These are phyloP conservation scores for Pittosporum tobira DNA, from an alignment of 129 eudicot species.

Conservation along the genomic window DNA sequence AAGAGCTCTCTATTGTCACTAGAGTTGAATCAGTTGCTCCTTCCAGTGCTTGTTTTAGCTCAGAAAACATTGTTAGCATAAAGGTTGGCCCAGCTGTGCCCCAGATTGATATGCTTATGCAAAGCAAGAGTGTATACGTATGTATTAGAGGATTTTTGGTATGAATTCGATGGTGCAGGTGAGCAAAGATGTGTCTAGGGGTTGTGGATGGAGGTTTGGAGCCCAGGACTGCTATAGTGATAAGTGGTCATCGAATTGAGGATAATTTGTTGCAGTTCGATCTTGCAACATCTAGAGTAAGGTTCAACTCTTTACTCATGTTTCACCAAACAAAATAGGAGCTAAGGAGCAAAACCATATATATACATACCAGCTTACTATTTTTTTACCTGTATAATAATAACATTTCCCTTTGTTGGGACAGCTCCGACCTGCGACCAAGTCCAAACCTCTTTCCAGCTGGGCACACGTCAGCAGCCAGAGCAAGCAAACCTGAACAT, in stretches of 20 bases:
- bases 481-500: too few relatives aligned
- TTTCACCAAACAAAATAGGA: slow-evolving; percentile 14
- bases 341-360: background rate
- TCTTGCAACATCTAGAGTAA: slow-evolving; percentile 23
- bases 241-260: slow-evolving; percentile 35
- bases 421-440: too few relatives aligned
- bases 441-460: too few relatives aligned
- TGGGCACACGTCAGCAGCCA: too few relatives aligned
- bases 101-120: slow-evolving; percentile 20
- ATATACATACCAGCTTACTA: too few relatives aligned
- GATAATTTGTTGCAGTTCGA: slow-evolving; percentile 39
- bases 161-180: slow-evolving; percentile 27
- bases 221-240: slow-evolving; percentile 24
- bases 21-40: slow-evolving; percentile 30
- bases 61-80: slow-evolving; percentile 12
- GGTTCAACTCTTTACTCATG: slow-evolving; percentile 32
- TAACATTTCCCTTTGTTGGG: background rate
- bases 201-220: slow-evolving; percentile 27
- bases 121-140: slow-evolving; percentile 22
- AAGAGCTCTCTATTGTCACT: slow-evolving; percentile 10
- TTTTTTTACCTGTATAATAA: too few relatives aligned
- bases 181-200: slow-evolving; percentile 20
- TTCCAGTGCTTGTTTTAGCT: slow-evolving; percentile 22
- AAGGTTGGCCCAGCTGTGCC: slow-evolving; percentile 29
- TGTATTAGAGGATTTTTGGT: slow-evolving; percentile 29